phyloP scores from a whole-genome alignment of 2,329 filamentous ascomycete species.

The Aspergillus quadricinctus region DNA sequence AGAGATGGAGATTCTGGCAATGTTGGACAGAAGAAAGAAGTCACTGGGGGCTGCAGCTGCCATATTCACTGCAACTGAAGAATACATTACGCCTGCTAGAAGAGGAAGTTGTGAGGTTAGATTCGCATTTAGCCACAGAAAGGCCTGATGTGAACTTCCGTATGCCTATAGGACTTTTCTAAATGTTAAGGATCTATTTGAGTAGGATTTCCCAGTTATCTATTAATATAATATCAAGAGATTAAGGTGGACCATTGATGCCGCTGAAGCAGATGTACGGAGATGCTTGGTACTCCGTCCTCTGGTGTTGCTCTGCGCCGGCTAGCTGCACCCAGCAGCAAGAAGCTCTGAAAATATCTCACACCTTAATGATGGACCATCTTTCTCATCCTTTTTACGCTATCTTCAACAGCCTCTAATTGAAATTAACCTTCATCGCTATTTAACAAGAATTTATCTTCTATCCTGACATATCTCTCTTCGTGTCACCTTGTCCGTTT shows the following conservation, averaged over 20 bases:
- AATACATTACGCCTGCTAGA: neutral
- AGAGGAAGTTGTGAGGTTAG: neutral
- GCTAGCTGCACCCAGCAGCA: slow-evolving; percentile 3
- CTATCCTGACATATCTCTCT: neutral
- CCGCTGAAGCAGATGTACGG: neutral
- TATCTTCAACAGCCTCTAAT: neutral
- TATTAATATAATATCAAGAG: neutral
- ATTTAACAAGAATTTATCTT: neutral
- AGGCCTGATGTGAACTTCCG: neutral
- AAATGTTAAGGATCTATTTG: neutral
- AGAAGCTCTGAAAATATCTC: neutral
- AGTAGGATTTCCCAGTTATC: neutral
- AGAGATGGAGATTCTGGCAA: slow-evolving; percentile 6
- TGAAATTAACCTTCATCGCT: neutral
- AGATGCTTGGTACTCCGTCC: neutral
- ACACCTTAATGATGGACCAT: neutral
- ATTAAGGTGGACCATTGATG: neutral
- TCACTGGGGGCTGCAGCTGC: neutral
- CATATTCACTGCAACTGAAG: neutral
- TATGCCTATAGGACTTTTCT: neutral
- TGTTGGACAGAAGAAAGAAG: slow-evolving; percentile 16
- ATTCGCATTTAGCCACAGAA: neutral
- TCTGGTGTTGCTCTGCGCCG: slow-evolving; percentile 9
- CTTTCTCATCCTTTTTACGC: neutral
- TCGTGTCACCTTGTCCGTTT: neutral